These are phyloP conservation scores for Schoenoplectus triqueter DNA, from an alignment of 202 grass and related monocot genomes.

Conservation along the genomic window DNA sequence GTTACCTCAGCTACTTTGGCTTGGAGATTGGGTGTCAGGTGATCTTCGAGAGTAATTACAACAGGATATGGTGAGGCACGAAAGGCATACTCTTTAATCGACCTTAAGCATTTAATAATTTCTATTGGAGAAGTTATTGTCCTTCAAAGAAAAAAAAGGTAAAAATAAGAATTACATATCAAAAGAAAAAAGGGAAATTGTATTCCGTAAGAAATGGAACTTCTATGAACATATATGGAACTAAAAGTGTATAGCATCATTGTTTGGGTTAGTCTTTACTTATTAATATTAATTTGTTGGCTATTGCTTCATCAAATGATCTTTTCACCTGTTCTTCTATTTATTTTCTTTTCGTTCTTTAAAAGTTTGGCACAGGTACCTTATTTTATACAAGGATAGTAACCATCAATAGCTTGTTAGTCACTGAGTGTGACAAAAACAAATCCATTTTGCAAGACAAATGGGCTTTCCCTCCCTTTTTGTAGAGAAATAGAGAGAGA, in stretches of 20 bases:
- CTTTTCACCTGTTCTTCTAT: neutral
- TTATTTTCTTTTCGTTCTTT: neutral
- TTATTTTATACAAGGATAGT: neutral
- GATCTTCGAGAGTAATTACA: slow-evolving; percentile 91
- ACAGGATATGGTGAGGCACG: slow-evolving; percentile 64
- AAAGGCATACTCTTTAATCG: slow-evolving; percentile 87
- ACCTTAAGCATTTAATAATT: slow-evolving; percentile 73
- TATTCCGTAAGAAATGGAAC: neutral
- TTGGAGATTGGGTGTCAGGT: slow-evolving; percentile 75
- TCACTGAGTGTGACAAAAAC: neutral
- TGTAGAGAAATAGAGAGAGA: neutral
- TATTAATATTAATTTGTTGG: neutral
- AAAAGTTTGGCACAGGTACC: neutral
- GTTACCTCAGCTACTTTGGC: slow-evolving; percentile 80
- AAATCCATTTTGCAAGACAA: neutral
- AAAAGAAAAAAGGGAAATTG: neutral
- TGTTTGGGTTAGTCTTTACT: neutral
- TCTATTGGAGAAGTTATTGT: slow-evolving; percentile 67
- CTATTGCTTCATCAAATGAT: neutral
- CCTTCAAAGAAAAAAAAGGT: slow-evolving; percentile 48
- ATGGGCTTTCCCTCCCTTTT: neutral
- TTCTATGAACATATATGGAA: neutral
- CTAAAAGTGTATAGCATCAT: too few relatives aligned
- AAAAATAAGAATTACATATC: slow-evolving; percentile 22
- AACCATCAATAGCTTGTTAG: neutral